Conservation (phyloP, 495 filamentous ascomycete species). For the Jackrogersella minutella region DNA sequence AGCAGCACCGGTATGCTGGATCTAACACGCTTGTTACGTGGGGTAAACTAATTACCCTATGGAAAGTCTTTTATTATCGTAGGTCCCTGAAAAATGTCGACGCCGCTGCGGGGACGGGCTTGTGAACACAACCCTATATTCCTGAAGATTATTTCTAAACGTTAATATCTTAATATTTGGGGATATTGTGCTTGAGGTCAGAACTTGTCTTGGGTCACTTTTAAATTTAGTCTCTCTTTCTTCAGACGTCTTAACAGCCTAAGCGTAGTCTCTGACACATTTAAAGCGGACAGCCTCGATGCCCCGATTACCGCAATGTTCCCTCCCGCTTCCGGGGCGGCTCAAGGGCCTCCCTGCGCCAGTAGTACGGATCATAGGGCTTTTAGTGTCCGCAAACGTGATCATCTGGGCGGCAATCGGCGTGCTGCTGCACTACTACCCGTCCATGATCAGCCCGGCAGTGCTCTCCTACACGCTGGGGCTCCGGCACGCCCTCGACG, state of each 20-base stretch:
- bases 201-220: too few species aligned
- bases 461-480: constrained; percentile 89
- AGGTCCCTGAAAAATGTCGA: neutral
- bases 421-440: constrained; percentile 66
- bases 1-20: constrained; percentile 15
- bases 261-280: neutral
- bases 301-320: constrained; percentile 18
- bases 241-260: neutral
- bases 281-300: constrained; percentile 2
- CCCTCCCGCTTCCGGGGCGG: constrained; percentile 36
- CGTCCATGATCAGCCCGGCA: constrained; percentile 75
- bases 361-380: constrained; percentile 71
- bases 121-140: too few species aligned
- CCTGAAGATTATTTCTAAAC: too few species aligned
- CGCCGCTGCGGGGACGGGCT: neutral
- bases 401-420: constrained; percentile 76
- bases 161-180: too few species aligned
- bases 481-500: constrained; percentile 92
- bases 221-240: too few species aligned
- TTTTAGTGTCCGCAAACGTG: constrained; percentile 71
- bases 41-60: neutral
- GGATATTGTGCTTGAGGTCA: too few species aligned
- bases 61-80: neutral
- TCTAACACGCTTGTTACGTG: neutral
- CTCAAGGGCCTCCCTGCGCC: constrained; percentile 64